phyloP scores from a whole-genome alignment of 2,329 filamentous ascomycete genomes.

The Leptographium radiaticola region DNA sequence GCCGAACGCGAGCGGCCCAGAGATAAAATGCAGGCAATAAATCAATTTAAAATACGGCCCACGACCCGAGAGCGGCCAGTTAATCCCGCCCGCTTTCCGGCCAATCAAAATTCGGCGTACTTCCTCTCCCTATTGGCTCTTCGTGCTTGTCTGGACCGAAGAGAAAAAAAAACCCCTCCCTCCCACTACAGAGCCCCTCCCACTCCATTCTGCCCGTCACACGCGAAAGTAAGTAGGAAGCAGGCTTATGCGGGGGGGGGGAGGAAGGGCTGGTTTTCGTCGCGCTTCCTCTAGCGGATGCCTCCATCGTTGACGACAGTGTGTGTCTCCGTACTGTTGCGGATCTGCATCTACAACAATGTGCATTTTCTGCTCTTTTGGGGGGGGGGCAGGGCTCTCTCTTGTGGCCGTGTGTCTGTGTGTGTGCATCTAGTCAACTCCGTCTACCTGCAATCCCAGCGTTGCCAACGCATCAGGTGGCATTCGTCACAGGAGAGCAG shows the following conservation, averaged over 20 bases:
- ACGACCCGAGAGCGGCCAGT: no score
- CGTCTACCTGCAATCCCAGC: neutral
- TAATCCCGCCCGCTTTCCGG: neutral
- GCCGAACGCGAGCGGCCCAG: no score
- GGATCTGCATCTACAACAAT: neutral
- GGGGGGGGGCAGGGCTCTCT: no score
- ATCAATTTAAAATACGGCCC: no score
- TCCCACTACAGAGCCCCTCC: neutral
- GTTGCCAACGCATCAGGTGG: conserved; percentile 12
- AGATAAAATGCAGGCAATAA: no score
- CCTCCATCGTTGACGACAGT: neutral
- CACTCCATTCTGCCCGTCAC: neutral
- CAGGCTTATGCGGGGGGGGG: neutral
- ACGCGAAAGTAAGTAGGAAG: neutral
- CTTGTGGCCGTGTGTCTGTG: no score
- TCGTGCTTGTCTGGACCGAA: conserved; percentile 1
- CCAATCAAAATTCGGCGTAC: conserved; percentile 22
- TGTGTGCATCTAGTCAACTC: neutral
- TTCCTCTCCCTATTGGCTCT: neutral
- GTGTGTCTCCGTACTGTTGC: neutral
- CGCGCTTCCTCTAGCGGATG: neutral
- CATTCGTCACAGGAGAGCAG: neutral
- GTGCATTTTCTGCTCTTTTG: no score
- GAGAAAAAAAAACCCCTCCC: conserved; percentile 4
- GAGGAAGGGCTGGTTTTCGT: neutral